Conservation (phyloP, 2,329 filamentous ascomycete genomes). For the Fusarium redolens region DNA sequence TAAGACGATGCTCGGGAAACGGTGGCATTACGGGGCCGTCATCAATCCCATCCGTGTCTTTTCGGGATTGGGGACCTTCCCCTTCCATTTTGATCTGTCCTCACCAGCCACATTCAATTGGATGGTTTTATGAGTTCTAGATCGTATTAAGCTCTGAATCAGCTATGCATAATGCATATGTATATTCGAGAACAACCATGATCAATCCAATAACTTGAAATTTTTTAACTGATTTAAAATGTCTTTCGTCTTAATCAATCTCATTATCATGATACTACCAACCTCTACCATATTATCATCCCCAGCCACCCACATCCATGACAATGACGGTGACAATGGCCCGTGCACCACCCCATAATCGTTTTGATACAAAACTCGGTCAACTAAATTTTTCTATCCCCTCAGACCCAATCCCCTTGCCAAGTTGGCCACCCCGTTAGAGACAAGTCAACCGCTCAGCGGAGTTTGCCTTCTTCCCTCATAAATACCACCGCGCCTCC, state of each 20-base stretch:
- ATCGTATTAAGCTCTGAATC: background rate
- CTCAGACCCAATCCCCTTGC: slow-evolving; percentile 40
- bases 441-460: slow-evolving; percentile 51
- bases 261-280: slow-evolving; percentile 10
- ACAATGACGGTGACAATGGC: background rate
- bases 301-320: slow-evolving; percentile 21
- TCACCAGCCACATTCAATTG: slow-evolving; percentile 13
- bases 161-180: background rate
- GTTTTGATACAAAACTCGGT: slow-evolving; percentile 42
- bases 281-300: slow-evolving; percentile 13
- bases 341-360: slow-evolving; percentile 23
- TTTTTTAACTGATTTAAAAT: background rate
- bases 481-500: slow-evolving; percentile 61
- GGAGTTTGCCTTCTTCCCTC: slow-evolving; percentile 53
- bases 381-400: slow-evolving; percentile 52
- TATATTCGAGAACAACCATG: background rate
- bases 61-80: slow-evolving; percentile 12
- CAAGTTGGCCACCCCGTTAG: slow-evolving; percentile 53
- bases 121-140: background rate
- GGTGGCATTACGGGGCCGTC: slow-evolving; percentile 19
- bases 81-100: background rate
- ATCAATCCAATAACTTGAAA: background rate
- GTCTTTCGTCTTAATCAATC: background rate
- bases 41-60: slow-evolving; percentile 4
- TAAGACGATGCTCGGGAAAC: slow-evolving; percentile 27